Evolutionary conservation across 1,284 basidiomycete genomes (phyloP).

Genomic region (Puccinia triticina): DNA sequence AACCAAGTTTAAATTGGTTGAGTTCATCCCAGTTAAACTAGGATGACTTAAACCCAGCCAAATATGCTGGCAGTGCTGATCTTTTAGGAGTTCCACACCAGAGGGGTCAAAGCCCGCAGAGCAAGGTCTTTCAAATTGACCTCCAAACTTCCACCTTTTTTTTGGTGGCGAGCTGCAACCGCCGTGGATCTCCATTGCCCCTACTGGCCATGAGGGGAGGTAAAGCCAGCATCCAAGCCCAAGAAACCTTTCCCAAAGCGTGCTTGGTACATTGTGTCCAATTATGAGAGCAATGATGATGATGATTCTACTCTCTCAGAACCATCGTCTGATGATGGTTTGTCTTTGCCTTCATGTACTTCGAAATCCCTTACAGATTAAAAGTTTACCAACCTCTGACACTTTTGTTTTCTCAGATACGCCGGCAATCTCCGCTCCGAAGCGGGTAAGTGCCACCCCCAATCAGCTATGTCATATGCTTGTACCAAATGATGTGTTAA

Average conservation of each 20-base stretch:
- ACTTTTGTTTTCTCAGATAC: not conserved
- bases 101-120: no score
- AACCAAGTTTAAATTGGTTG: no score
- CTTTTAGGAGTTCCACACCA: no score
- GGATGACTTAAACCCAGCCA: no score
- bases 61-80: no score
- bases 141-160: no score
- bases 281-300: constrained; percentile 4
- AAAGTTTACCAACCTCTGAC: not conserved
- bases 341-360: not conserved
- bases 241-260: constrained; percentile 30
- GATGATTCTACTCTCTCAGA: not conserved
- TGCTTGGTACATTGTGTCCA: not conserved
- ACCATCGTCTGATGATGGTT: constrained; percentile 3
- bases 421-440: not conserved
- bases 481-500: not conserved
- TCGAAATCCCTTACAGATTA: not conserved
- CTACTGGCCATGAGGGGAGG: no score
- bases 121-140: no score
- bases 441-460: not conserved
- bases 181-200: no score
- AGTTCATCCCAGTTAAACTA: no score
- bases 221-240: constrained; percentile 16
- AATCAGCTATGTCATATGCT: not conserved
- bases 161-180: no score